Evolutionary conservation across 495 filamentous ascomycete species (phyloP).

Genomic region (Staphylotrichum tortipilum): DNA sequence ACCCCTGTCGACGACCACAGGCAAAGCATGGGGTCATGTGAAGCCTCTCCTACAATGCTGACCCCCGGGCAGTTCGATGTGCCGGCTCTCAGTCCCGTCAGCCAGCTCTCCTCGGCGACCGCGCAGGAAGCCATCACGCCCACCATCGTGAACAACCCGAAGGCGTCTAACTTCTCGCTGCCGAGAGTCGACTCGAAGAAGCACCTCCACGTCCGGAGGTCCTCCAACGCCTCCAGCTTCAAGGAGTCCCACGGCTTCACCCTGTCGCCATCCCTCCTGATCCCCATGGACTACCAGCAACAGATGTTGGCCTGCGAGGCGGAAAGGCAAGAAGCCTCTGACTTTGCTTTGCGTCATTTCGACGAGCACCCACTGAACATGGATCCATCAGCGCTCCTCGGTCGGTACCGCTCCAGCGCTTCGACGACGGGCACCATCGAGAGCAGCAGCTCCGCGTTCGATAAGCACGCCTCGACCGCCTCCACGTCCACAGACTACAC

Average conservation of each 20-base stretch:
- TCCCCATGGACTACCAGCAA: conserved; percentile 43
- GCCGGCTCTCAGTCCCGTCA: conserved; percentile 39
- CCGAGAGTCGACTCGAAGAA: conserved; percentile 28
- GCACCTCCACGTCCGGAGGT: conserved; percentile 24
- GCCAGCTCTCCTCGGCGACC: conserved; percentile 30
- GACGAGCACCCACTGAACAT: conserved; percentile 27
- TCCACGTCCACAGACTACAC: conserved; percentile 37
- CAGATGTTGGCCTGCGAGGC: conserved; percentile 35
- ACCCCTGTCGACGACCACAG: conserved; percentile 21
- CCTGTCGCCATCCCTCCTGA: conserved; percentile 46
- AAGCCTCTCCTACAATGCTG: conserved; percentile 29
- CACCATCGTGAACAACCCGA: conserved; percentile 21
- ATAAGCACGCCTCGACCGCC: conserved; percentile 36
- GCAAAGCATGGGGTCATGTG: conserved; percentile 16
- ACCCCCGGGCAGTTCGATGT: conserved; percentile 35
- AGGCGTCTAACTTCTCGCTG: conserved; percentile 37
- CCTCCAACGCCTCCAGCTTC: conserved; percentile 42
- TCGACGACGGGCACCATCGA: conserved; percentile 36
- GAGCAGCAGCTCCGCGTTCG: conserved; percentile 23
- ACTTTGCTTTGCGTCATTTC: conserved; percentile 25
- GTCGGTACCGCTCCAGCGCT: conserved; percentile 31
- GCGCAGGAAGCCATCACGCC: conserved; percentile 35
- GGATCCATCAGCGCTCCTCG: conserved; percentile 18
- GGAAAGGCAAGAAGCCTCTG: conserved; percentile 26
- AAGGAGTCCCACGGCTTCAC: conserved; percentile 48